Evolutionary conservation across 225 moss, liverwort and hornwort genomes (phyloP).

Genomic region (Marchantia paleacea): DNA sequence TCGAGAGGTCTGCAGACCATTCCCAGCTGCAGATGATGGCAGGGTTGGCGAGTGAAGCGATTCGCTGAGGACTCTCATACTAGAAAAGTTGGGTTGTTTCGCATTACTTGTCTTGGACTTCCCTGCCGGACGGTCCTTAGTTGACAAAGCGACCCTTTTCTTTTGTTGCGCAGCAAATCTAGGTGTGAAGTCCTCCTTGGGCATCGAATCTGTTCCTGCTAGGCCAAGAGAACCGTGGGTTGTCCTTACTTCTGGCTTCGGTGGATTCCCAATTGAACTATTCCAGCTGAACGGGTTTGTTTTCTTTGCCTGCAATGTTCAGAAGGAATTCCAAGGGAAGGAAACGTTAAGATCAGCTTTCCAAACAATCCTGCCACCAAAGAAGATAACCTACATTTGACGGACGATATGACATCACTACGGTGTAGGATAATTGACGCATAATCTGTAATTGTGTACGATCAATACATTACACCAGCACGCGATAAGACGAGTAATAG

Average conservation of each 20-base stretch:
- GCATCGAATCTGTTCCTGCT: conserved; percentile 10
- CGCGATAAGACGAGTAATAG: no score
- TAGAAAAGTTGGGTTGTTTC: conserved; percentile 17
- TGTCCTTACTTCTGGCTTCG: conserved; percentile 23
- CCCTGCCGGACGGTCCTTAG: conserved; percentile 29
- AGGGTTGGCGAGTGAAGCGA: conserved; percentile 13
- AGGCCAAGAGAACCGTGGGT: conserved; percentile 2
- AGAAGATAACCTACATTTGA: no score
- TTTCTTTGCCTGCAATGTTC: conserved; percentile 34
- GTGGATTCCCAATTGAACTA: conserved; percentile 5
- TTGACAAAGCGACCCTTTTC: conserved; percentile 24
- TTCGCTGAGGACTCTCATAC: conserved; percentile 24
- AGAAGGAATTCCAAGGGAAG: background rate
- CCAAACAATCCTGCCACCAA: background rate
- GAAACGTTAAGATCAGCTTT: background rate
- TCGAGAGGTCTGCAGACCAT: conserved; percentile 18
- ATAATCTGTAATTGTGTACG: no score
- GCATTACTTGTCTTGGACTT: conserved; percentile 31
- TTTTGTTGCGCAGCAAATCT: conserved; percentile 38
- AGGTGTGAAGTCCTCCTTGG: conserved; percentile 31
- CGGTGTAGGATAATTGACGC: no score
- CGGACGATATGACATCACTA: no score
- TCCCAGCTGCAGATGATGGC: conserved; percentile 14
- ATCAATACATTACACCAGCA: no score
- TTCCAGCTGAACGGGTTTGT: conserved; percentile 47